Evolutionary conservation across 805 yeast species (phyloP).

Genomic region (Kregervanrija delftensis): DNA sequence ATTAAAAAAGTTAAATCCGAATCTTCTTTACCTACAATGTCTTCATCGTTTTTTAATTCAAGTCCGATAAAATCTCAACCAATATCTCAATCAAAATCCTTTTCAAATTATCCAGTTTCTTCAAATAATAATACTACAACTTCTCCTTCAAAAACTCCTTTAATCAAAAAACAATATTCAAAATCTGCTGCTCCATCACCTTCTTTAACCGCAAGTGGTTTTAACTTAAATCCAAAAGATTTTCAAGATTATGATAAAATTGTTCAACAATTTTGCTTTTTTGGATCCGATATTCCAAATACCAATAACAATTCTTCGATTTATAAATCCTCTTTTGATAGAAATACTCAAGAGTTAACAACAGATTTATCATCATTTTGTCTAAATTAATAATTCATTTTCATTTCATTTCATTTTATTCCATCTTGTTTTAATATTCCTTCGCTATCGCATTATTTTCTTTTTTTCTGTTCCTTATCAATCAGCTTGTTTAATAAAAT

Average conservation of each 20-base stretch:
- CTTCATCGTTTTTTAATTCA: not conserved
- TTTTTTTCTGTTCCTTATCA: not conserved
- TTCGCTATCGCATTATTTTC: not conserved
- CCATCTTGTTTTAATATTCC: not conserved
- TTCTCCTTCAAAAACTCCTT: not conserved
- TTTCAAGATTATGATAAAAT: slow-evolving; percentile 8
- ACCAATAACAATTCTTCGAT: not conserved
- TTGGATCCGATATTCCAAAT: not conserved
- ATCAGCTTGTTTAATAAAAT: not conserved
- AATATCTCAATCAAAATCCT: not conserved
- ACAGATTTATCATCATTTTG: slow-evolving; percentile 9
- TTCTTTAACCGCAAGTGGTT: slow-evolving; percentile 8
- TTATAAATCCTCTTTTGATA: not conserved
- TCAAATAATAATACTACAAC: slow-evolving; percentile 1
- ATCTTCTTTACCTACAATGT: slow-evolving; percentile 19
- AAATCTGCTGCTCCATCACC: slow-evolving; percentile 8
- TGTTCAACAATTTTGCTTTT: slow-evolving; percentile 7
- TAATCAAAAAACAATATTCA: slow-evolving; percentile 1
- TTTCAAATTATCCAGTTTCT: not conserved
- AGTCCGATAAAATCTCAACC: not conserved
- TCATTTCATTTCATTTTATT: not conserved
- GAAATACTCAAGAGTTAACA: slow-evolving; percentile 1
- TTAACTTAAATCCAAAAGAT: slow-evolving; percentile 7
- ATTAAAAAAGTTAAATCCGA: slow-evolving; percentile 27
- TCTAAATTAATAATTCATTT: slow-evolving; percentile 1